These are phyloP conservation scores for Sporothrix inflata DNA, from an alignment of 2,329 filamentous ascomycete genomes.

Conservation along the genomic window DNA sequence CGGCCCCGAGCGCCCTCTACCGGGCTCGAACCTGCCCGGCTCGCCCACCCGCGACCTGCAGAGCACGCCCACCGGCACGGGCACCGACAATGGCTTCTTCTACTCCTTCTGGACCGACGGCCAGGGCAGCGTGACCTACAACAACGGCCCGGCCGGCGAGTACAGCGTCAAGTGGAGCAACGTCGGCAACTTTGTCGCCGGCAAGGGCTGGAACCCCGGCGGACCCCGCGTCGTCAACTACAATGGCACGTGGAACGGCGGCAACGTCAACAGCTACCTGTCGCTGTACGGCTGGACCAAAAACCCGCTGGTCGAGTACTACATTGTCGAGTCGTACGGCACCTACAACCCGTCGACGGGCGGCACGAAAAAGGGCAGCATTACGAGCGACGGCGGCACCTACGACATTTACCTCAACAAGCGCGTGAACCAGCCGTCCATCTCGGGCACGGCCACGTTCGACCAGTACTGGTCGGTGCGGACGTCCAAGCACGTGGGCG, in stretches of 20 bases:
- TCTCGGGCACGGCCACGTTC: slow-evolving; percentile 53
- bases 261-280: slow-evolving; percentile 34
- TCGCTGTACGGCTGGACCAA: slow-evolving; percentile 34
- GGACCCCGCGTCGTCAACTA: slow-evolving; percentile 37
- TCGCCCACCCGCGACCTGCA: background rate
- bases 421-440: slow-evolving; percentile 48
- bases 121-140: slow-evolving; percentile 46
- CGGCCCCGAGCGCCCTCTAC: background rate
- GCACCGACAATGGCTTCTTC: slow-evolving; percentile 47
- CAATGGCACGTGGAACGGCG: slow-evolving; percentile 40
- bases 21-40: background rate
- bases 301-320: slow-evolving; percentile 34
- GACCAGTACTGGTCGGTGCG: slow-evolving; percentile 57
- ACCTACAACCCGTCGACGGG: slow-evolving; percentile 31
- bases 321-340: slow-evolving; percentile 34
- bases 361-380: slow-evolving; percentile 37
- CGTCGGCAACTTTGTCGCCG: slow-evolving; percentile 57
- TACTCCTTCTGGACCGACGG: slow-evolving; percentile 52
- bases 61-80: slow-evolving; percentile 34
- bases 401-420: slow-evolving; percentile 44
- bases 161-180: slow-evolving; percentile 50
- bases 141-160: slow-evolving; percentile 45
- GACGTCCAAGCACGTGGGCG: slow-evolving; percentile 51
- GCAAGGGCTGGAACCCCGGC: slow-evolving; percentile 62
- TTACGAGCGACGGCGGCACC: slow-evolving; percentile 42